Conservation (phyloP, 1,139 yeast genomes). For the Barnettozyma hawaiiensis region DNA sequence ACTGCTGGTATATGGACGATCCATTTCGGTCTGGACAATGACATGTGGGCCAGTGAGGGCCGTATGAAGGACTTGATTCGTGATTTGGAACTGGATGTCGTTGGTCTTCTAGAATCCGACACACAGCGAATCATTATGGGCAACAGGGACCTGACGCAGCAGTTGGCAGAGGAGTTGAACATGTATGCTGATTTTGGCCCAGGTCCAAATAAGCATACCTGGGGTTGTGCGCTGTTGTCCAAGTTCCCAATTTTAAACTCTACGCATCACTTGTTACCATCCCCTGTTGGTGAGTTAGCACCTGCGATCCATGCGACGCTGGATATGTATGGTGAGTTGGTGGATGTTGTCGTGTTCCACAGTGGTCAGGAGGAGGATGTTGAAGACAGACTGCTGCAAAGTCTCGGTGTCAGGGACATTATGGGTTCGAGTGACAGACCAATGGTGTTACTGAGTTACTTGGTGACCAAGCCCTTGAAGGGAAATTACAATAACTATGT, state of each 20-base stretch:
- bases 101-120: conserved; percentile 88
- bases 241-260: conserved; percentile 91
- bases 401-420: conserved; percentile 65
- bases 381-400: conserved; percentile 86
- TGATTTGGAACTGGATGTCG: conserved; percentile 84
- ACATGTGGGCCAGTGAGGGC: conserved; percentile 95
- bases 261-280: conserved; percentile 84
- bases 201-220: conserved; percentile 95
- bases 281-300: conserved; percentile 96
- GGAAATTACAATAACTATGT: conserved; percentile 93
- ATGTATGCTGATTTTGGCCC: conserved; percentile 97
- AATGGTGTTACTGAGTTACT: conserved; percentile 73
- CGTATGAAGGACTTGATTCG: conserved; percentile 79
- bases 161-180: conserved; percentile 85
- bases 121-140: conserved; percentile 95
- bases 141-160: conserved; percentile 87
- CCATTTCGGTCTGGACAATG: conserved; percentile 94
- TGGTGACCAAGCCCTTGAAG: conserved; percentile 79
- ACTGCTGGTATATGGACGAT: conserved; percentile 98
- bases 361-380: conserved; percentile 97
- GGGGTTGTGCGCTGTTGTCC: conserved; percentile 93
- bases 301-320: conserved; percentile 97
- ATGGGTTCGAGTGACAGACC: conserved; percentile 82
- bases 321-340: conserved; percentile 78
- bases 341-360: conserved; percentile 95